Conservation (phyloP, 306 rosid genomes). For the Dicorynia guianensis region DNA sequence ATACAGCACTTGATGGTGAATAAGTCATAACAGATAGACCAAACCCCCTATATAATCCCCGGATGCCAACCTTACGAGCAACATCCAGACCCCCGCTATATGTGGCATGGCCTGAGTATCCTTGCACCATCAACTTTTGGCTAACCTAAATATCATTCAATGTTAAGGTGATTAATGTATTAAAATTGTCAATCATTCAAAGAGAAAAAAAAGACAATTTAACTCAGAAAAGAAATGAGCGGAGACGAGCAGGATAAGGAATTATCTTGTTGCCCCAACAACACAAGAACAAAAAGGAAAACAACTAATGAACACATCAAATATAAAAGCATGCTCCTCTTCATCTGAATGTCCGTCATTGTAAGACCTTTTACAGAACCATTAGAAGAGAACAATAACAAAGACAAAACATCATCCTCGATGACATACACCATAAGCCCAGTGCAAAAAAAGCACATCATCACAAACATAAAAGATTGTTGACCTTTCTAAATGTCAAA, state of each 20-base stretch:
- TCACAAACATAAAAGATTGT: neutral
- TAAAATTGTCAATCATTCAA: neutral
- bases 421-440: neutral
- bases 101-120: constrained; percentile 77
- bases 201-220: neutral
- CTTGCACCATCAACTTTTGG: constrained; percentile 96
- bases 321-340: neutral
- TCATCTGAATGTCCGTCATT: constrained; percentile 15
- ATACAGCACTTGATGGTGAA: constrained; percentile 91
- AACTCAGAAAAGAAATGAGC: constrained; percentile 2
- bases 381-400: neutral
- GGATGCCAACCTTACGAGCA: constrained; percentile 76
- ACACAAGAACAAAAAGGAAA: neutral
- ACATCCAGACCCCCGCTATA: constrained; percentile 92
- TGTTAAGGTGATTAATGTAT: constrained; percentile 31
- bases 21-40: constrained; percentile 92
- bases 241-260: constrained; percentile 20
- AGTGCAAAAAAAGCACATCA: constrained; percentile 3
- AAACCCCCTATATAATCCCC: constrained; percentile 89
- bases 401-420: constrained; percentile 2
- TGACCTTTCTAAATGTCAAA: neutral
- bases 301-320: neutral
- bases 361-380: constrained; percentile 15
- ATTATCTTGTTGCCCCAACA: constrained; percentile 17
- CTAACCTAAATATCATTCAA: constrained; percentile 63